Evolutionary conservation across 805 yeast species (phyloP).

Genomic region (Ogataea siamensis): DNA sequence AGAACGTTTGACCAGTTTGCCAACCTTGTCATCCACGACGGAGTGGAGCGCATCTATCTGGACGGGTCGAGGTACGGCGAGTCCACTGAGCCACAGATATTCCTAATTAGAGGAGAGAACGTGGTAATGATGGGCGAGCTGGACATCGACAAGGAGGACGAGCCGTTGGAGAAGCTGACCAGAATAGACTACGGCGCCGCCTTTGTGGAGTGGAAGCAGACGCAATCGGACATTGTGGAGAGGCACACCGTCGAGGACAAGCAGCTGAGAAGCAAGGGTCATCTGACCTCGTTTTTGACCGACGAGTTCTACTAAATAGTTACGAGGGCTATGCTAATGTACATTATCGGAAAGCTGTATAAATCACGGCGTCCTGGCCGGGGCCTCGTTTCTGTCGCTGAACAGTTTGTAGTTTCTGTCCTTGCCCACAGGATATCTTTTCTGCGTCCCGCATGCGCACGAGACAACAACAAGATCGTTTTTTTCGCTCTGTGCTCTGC

Average conservation of each 20-base stretch:
- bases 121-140: slow-evolving; percentile 92
- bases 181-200: slow-evolving; percentile 64
- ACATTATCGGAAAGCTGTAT: slow-evolving; percentile 19
- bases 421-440: slow-evolving; percentile 63
- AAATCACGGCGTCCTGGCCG: no score
- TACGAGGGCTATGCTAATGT: slow-evolving; percentile 14
- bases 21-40: slow-evolving; percentile 87
- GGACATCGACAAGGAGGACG: slow-evolving; percentile 83
- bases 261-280: slow-evolving; percentile 20
- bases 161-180: slow-evolving; percentile 53
- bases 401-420: slow-evolving; percentile 48
- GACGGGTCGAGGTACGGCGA: slow-evolving; percentile 62
- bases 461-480: slow-evolving; percentile 47
- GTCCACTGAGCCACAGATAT: slow-evolving; percentile 58
- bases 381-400: slow-evolving; percentile 35
- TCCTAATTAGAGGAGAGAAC: slow-evolving; percentile 92
- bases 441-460: slow-evolving; percentile 54
- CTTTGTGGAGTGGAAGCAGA: slow-evolving; percentile 36
- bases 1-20: slow-evolving; percentile 96
- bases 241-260: slow-evolving; percentile 20
- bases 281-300: slow-evolving; percentile 20
- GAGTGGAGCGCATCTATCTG: slow-evolving; percentile 79
- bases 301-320: slow-evolving; percentile 18
- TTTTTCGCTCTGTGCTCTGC: slow-evolving; percentile 31
- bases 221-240: slow-evolving; percentile 14